Evolutionary conservation across 1,139 yeast species (phyloP), one percentile per base, ranked within the genome.

Genomic region (Hansenula lynferdii): DNA sequence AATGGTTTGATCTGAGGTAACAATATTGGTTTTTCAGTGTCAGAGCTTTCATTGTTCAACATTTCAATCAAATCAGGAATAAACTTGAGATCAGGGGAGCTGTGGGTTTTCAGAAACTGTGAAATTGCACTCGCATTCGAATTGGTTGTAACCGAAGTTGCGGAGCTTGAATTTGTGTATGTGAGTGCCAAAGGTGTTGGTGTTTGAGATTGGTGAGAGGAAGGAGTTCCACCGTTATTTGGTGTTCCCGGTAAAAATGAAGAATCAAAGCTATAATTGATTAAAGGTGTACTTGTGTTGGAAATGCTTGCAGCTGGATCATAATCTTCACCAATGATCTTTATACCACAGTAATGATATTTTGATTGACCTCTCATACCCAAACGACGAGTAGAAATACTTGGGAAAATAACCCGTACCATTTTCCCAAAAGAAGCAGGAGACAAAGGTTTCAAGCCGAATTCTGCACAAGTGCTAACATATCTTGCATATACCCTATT

Each of bases 331-430:
- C 77, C 84, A 16, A 75, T 63, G 38, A 89, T 60, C 50, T 73
- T 75, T 38, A 89, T 69, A 1, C 97, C 97, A 62, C 96, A 86
- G 58, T 89, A 90, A 57, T 89, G 96, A 58, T 90, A 89, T 54
- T 86, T 85, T 17, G 92, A 81, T 55, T 85, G 90, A 8, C 96
- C 96, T 39, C 96, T 70, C 62, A 83, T 81, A 11, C 97, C 97
- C 43, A 89, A 67, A 44, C 97, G 71, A 50, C 97, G 72, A 0
- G 96, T 85, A 24, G 85, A 81, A 47, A 87, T 67, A 41, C 70
- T 70, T 2, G 96, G 96, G 53, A 77, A 87, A 12, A 83, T 64
- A 8, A 82, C 68, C 44, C 85, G 72, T 11, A 89, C 90, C 34
- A 89, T 66, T 55, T 86, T 86, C 15, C 97, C 97, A 58, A 89